These are phyloP conservation scores for Aspergillus cristatus DNA, from an alignment of 495 filamentous ascomycete genomes.

Conservation along the genomic window DNA sequence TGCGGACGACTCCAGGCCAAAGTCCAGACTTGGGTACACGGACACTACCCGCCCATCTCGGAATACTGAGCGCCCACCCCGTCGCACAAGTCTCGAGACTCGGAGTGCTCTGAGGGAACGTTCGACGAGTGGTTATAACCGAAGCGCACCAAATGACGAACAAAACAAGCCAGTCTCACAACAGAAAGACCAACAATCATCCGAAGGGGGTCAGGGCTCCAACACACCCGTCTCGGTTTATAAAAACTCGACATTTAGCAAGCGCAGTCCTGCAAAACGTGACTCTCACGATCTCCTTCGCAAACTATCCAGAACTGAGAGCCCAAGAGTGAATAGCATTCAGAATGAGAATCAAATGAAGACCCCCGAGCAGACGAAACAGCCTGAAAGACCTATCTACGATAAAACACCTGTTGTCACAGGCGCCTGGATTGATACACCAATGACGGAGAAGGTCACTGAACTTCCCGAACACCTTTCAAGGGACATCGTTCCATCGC, in stretches of 20 bases:
- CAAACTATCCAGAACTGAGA: constrained; percentile 53
- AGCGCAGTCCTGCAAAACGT: constrained; percentile 29
- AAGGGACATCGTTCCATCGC: constrained; percentile 15
- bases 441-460: constrained; percentile 31
- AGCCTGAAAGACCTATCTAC: constrained; percentile 26
- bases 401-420: constrained; percentile 42
- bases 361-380: constrained; percentile 34
- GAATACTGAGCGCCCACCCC: constrained; percentile 12
- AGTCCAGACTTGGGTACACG: constrained; percentile 8
- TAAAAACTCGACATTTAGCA: constrained; percentile 27
- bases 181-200: constrained; percentile 16
- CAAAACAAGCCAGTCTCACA: constrained; percentile 14
- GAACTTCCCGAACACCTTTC: constrained; percentile 23
- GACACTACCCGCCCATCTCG: constrained; percentile 8
- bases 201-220: constrained; percentile 31
- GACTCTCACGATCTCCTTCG: constrained; percentile 61
- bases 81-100: constrained; percentile 7
- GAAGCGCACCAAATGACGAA: constrained; percentile 10
- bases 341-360: constrained; percentile 15
- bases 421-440: constrained; percentile 46
- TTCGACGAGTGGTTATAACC: constrained; percentile 10
- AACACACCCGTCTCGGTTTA: constrained; percentile 49
- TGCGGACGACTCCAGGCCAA: constrained; percentile 4
- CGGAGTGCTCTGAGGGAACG: constrained; percentile 15
- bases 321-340: constrained; percentile 13